Conservation (phyloP, 1,284 basidiomycete species). For the Entoloma clypeatum region DNA sequence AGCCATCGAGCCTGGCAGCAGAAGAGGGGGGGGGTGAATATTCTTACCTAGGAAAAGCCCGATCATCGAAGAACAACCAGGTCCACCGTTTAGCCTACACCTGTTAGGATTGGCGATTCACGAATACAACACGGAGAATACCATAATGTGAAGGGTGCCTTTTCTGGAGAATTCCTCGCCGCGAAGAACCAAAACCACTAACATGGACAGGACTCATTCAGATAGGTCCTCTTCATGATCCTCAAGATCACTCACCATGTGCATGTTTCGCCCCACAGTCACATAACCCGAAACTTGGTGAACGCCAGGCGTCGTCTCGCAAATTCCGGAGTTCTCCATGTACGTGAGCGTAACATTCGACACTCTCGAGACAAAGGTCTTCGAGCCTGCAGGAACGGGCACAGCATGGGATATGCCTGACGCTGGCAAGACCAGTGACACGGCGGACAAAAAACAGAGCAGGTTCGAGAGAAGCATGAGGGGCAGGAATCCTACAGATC, state of each 20-base stretch:
- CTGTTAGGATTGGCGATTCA: conserved; percentile 3
- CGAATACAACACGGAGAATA: conserved; percentile 23
- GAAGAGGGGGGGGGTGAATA: conserved; percentile 1
- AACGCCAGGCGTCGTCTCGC: conserved; percentile 68
- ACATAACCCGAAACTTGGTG: conserved; percentile 67
- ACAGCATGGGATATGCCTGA: too few species aligned
- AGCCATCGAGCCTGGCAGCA: conserved; percentile 10
- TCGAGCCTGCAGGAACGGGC: too few species aligned
- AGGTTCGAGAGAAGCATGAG: too few species aligned
- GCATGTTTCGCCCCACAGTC: conserved; percentile 57
- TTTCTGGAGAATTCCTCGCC: conserved; percentile 52
- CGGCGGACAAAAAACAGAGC: too few species aligned
- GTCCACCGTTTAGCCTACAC: conserved; percentile 52
- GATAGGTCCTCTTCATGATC: neutral
- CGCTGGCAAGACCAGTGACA: too few species aligned
- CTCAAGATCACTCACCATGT: conserved; percentile 43
- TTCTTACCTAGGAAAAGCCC: conserved; percentile 56
- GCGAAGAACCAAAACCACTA: conserved; percentile 79
- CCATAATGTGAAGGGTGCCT: conserved; percentile 66
- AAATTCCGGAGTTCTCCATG: conserved; percentile 63
- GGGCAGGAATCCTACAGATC: too few species aligned
- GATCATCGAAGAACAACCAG: conserved; percentile 64
- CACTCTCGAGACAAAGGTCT: too few species aligned
- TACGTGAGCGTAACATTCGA: too few species aligned
- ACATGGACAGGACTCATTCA: neutral